Evolutionary conservation across 306 rosid species (phyloP).

Genomic region (Cyamopsis tetragonoloba): DNA sequence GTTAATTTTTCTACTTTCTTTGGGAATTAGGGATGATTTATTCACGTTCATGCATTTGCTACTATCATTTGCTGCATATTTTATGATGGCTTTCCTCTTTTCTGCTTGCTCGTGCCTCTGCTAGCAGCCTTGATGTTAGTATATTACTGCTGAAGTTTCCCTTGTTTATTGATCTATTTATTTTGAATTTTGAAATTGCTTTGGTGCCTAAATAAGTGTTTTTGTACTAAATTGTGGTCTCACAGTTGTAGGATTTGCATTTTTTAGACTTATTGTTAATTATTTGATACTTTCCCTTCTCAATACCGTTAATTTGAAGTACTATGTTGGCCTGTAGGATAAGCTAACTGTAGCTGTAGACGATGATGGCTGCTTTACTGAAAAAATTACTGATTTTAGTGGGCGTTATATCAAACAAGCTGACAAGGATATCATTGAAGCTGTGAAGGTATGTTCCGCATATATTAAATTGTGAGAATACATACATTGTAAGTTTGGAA

Average conservation of each 20-base stretch:
- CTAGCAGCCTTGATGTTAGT: not conserved
- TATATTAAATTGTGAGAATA: not conserved
- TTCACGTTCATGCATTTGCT: slow-evolving; percentile 1
- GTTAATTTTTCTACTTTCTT: not conserved
- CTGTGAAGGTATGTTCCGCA: slow-evolving; percentile 57
- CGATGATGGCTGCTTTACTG: slow-evolving; percentile 93
- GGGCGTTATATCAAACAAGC: slow-evolving; percentile 86
- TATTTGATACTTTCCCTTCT: not conserved
- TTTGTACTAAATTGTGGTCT: not conserved
- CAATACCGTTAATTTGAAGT: not conserved
- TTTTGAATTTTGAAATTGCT: slow-evolving; percentile 6
- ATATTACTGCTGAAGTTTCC: not conserved
- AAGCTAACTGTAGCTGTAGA: slow-evolving; percentile 84
- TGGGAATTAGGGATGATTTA: not conserved
- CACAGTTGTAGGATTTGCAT: not conserved
- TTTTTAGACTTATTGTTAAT: not conserved
- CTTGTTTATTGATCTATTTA: not conserved
- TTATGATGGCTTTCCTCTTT: slow-evolving; percentile 1
- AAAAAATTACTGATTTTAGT: slow-evolving; percentile 63
- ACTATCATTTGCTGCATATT: not conserved
- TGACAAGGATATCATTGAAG: slow-evolving; percentile 80
- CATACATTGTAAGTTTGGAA: not conserved
- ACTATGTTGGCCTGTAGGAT: slow-evolving; percentile 52
- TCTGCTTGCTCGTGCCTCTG: not conserved
- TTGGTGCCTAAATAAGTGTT: not conserved